Conservation (phyloP, 306 rosid genomes). For the Parietaria judaica region DNA sequence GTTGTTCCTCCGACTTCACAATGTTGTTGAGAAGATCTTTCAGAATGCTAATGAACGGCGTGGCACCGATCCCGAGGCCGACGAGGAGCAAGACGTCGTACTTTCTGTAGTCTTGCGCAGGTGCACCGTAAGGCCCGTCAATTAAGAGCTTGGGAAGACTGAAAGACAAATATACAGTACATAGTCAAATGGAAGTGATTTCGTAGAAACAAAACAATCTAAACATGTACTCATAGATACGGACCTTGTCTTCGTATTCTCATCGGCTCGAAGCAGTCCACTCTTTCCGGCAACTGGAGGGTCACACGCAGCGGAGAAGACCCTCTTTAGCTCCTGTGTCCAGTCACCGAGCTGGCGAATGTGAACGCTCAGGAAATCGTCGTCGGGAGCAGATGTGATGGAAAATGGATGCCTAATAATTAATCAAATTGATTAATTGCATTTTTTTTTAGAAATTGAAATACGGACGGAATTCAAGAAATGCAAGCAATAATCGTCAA, state of each 20-base stretch:
- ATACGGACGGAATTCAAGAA: too few relatives aligned
- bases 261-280: conserved; percentile 96
- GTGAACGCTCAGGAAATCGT: conserved; percentile 93
- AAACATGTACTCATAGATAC: neutral
- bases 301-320: conserved; percentile 88
- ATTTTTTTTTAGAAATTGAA: neutral
- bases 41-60: conserved; percentile 93
- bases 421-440: neutral
- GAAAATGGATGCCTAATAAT: conserved; percentile 94
- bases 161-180: conserved; percentile 17
- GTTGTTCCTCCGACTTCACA: conserved; percentile 88
- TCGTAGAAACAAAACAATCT: neutral
- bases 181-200: conserved; percentile 9
- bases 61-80: conserved; percentile 98
- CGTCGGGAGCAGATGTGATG: conserved; percentile 99
- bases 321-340: conserved; percentile 94
- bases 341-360: conserved; percentile 98
- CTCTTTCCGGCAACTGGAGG: conserved; percentile 93
- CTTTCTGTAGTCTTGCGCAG: conserved; percentile 86
- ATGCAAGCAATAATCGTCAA: neutral
- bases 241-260: conserved; percentile 84
- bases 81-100: conserved; percentile 91
- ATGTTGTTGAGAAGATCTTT: conserved; percentile 91
- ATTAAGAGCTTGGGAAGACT: conserved; percentile 92
- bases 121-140: conserved; percentile 98